Conservation (phyloP, 306 rosid genomes). For the Citrullus colocynthis region DNA sequence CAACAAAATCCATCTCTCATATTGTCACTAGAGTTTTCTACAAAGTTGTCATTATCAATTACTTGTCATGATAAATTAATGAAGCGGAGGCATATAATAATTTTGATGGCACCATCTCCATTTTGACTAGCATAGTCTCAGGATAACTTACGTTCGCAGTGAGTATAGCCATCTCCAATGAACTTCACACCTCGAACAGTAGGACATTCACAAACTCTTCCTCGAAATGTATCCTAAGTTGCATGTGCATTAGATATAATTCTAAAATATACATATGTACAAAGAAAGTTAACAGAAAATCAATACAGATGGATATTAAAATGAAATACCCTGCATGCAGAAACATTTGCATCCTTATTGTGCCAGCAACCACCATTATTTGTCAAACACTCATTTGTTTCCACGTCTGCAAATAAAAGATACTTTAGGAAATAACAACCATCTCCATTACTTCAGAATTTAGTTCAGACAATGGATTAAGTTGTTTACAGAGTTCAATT, state of each 20-base stretch:
- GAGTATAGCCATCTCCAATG: slow-evolving; percentile 80
- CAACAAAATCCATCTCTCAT: background rate
- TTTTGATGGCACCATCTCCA: background rate
- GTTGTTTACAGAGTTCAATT: background rate
- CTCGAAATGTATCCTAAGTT: slow-evolving; percentile 77
- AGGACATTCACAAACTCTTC: slow-evolving; percentile 96
- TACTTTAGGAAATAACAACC: background rate
- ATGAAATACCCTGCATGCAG: slow-evolving; percentile 84
- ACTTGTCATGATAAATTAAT: background rate
- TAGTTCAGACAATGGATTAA: background rate
- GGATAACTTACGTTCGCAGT: slow-evolving; percentile 62
- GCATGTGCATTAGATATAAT: background rate
- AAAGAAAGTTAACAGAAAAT: background rate
- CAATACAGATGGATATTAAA: slow-evolving; percentile 7
- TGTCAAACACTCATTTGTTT: slow-evolving; percentile 86
- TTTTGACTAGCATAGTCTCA: background rate
- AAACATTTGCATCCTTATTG: slow-evolving; percentile 49
- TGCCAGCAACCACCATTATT: slow-evolving; percentile 96
- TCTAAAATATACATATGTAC: background rate
- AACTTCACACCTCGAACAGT: slow-evolving; percentile 66
- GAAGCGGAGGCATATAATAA: background rate
- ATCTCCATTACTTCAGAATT: background rate
- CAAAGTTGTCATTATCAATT: background rate
- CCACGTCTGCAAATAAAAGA: slow-evolving; percentile 37
- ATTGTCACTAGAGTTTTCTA: background rate